Base-by-base conservation (phyloP, 495 filamentous ascomycete species). In the Aspergillus ellipticus region DNA sequence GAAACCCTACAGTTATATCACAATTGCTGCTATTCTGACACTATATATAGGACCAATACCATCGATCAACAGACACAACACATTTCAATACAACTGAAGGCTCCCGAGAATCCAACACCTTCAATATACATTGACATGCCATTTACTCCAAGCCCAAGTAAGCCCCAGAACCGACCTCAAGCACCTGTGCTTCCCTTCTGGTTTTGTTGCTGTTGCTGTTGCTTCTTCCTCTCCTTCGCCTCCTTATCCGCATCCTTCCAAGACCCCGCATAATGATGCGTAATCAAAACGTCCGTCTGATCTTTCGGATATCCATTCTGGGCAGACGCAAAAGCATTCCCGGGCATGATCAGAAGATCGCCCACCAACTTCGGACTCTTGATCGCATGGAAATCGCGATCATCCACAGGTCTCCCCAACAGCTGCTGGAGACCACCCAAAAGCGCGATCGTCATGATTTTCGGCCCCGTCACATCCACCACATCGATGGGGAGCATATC, bases 401-500 rank as follows among this genome's bases (percentile, higher is more conserved):
- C 56, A 47, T 63, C 63, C 5, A 76, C 58, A 2, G 22, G 21
- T 49, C 56, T 49, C 5, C 60, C 60, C 6, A 66, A 49, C 47
- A 57, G 21, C 19, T 61, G 10, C 11, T 33, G 45, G 6, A 76
- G 54, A 24, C 65, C 64, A 10, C 73, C 55, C 26, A 73, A 33
- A 9, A 73, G 54, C 19, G 62, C 60, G 13, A 64, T 42, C 0
- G 71, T 74, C 61, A 76, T 73, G 7, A 65, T 61, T 35, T 68
- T 66, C 0, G 73, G 73, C 3, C 73, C 73, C 0, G 70, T 76
- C n/a, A 68, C 68, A 48, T 74, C 61, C n/a, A 76, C 63, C 28
- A 76, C 73, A 50, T 75, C 72, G 0, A 35, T 20, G 8, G 56
- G 42, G 4, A 70, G 45, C 62, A 66, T 62, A 7, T 67, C 64